A percentile compares a stretch with the other conserved stretches of the same genome.
Evolutionary conservation across 2,329 filamentous ascomycete genomes (phyloP).

Genomic region (Arthrobotrys entomopaga): DNA sequence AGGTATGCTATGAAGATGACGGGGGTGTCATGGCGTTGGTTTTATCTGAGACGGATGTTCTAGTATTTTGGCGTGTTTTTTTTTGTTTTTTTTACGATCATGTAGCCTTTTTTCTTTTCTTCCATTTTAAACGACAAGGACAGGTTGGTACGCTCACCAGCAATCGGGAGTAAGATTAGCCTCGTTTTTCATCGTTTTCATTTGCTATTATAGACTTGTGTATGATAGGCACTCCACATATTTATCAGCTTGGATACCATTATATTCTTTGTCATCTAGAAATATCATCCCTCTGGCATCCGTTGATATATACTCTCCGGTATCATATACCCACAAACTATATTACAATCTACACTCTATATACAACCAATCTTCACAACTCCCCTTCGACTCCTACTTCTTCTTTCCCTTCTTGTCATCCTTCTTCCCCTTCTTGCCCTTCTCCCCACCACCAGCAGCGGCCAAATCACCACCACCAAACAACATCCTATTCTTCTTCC

Average conservation of each 20-base stretch:
- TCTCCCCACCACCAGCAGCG: neutral
- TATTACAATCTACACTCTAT: conserved; percentile 38
- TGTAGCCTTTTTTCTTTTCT: conserved; percentile 10
- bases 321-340: conserved; percentile 15
- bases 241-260: neutral
- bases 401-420: conserved; percentile 23
- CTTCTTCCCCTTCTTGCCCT: conserved; percentile 10
- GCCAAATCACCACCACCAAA: conserved; percentile 28
- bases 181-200: neutral
- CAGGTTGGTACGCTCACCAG: conserved; percentile 45
- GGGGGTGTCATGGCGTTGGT: conserved; percentile 47
- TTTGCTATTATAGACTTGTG: conserved; percentile 9
- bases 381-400: neutral
- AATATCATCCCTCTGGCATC: neutral
- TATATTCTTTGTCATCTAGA: neutral
- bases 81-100: neutral
- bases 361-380: conserved; percentile 13
- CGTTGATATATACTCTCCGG: neutral
- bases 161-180: conserved; percentile 46
- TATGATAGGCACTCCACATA: neutral
- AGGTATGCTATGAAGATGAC: conserved; percentile 26
- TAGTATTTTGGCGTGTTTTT: conserved; percentile 6
- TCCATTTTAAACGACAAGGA: neutral
- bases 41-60: conserved; percentile 15
- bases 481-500: conserved; percentile 67